Evolutionary conservation across 2,329 filamentous ascomycete genomes (phyloP).

Genomic region (Colletotrichum noveboracense): DNA sequence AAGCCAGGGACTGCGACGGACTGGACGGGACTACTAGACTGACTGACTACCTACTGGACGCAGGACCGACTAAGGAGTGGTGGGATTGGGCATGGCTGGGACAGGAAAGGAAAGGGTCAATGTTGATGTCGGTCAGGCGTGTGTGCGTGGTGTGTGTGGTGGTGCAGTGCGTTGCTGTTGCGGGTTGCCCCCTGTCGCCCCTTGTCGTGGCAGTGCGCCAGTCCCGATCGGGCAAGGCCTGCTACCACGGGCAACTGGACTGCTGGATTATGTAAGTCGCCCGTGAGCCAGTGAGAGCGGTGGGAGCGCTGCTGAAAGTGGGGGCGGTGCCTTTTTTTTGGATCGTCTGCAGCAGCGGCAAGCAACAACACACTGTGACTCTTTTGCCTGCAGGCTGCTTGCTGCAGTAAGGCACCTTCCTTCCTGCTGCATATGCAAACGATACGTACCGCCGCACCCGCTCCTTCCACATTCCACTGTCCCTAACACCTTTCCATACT

Average conservation of each 20-base stretch:
- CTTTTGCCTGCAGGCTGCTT: not conserved
- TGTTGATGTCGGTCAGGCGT: slow-evolving; percentile 24
- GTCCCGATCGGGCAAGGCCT: not conserved
- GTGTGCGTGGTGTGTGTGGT: slow-evolving; percentile 2
- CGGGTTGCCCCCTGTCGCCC: slow-evolving; percentile 21
- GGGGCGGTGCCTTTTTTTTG: slow-evolving; percentile 9
- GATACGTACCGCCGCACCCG: not conserved
- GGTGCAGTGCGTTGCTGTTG: slow-evolving; percentile 15
- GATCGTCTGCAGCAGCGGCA: not conserved
- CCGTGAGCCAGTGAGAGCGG: not conserved
- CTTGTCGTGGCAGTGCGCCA: slow-evolving; percentile 22
- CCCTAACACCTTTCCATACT: not conserved
- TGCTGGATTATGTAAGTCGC: not conserved
- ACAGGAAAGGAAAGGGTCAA: slow-evolving; percentile 21
- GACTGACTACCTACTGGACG: not conserved
- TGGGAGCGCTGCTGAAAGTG: not conserved
- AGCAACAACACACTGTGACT: not conserved
- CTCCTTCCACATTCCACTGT: not conserved
- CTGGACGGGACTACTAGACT: slow-evolving; percentile 13
- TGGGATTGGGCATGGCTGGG: slow-evolving; percentile 21
- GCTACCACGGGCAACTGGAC: slow-evolving; percentile 24
- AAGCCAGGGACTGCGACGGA: not conserved
- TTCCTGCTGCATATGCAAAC: not conserved
- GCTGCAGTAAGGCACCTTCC: not conserved
- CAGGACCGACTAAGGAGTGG: slow-evolving; percentile 7